Base-by-base conservation (phyloP, 106 monocot genomes). In the Triglochin maritima region DNA sequence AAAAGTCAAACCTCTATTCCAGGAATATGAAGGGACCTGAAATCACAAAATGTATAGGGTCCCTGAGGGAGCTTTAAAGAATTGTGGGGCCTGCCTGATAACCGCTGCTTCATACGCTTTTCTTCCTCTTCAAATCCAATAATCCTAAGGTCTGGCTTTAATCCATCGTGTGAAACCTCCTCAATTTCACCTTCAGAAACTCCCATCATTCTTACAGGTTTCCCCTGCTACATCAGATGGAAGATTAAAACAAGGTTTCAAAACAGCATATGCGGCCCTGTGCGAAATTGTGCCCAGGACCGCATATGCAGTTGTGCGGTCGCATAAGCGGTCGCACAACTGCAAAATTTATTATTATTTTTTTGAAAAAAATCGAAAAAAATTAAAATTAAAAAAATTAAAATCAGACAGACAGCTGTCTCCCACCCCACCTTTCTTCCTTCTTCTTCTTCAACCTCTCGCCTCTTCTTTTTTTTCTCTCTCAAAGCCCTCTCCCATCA, bases 51-150 rank as follows among this genome's bases (percentile, higher is more conserved):
- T 42, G 88, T 81, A 60, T 98, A 98, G 11, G 47, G 16, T 46
- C 96, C 96, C 62, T 81, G 77, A 48, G 91, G 96, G 72, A 98
- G 84, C 63, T 84, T 86, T n/a, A 91, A 48, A 51, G 81, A 77
- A 46, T 46, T 10, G 47, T 62, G 81, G 14, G 69, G 65, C 42
- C 49, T 71, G 41, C 50, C 62, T 62, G 64, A 43, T 47, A 68
- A 69, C 61, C 88, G 67, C 51, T 79, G 85, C 68, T 67, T 84
- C 74, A 88, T 47, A 50, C 96, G 69, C 49, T 82, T 77, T 70
- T 98, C 91, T 75, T 98, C 96, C 69, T 91, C 96, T 12, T 91
- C 91, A 86, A 98, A 98, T 42, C 96, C 91, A 76, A 75, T 54
- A 67, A 98, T 91, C 65, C 88, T 85, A 66, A 77, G 56, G 65